Conservation (phyloP, 257 asterid species). For the Solanum sitiens region DNA sequence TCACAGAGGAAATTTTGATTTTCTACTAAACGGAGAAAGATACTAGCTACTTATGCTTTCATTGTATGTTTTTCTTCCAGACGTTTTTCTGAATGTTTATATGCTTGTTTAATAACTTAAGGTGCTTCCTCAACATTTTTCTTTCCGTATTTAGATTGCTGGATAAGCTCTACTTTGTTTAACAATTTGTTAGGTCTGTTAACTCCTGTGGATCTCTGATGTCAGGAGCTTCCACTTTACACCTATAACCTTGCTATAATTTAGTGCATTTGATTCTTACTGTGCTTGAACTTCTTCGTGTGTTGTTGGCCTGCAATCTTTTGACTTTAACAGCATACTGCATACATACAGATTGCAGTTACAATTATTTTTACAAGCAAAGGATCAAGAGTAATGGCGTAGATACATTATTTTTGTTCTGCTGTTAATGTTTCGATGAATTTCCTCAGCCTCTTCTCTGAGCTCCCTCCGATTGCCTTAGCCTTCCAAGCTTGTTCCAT, state of each 20-base stretch:
- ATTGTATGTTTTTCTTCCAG: neutral
- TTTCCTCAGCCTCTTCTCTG: conserved; percentile 5
- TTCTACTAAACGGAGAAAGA: neutral
- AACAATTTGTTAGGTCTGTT: neutral
- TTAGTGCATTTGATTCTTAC: neutral
- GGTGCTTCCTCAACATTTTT: neutral
- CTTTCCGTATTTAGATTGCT: neutral
- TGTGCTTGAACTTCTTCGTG: neutral
- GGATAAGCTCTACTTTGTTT: neutral
- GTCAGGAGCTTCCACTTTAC: neutral
- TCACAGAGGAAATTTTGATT: neutral
- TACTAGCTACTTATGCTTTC: neutral
- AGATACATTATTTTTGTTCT: neutral
- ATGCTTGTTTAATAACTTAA: neutral
- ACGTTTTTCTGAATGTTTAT: neutral
- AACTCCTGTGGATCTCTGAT: neutral
- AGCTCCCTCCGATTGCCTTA: conserved; percentile 14
- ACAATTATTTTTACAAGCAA: neutral
- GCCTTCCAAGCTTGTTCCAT: conserved; percentile 20
- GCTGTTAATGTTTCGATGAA: neutral
- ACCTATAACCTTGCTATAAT: neutral
- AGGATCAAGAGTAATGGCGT: neutral
- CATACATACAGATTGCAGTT: neutral
- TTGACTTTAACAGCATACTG: neutral
- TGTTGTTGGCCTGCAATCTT: neutral